These are phyloP conservation scores for Colletotrichum sp. DNA, from an alignment of 2,329 filamentous ascomycete genomes.

Conservation along the genomic window DNA sequence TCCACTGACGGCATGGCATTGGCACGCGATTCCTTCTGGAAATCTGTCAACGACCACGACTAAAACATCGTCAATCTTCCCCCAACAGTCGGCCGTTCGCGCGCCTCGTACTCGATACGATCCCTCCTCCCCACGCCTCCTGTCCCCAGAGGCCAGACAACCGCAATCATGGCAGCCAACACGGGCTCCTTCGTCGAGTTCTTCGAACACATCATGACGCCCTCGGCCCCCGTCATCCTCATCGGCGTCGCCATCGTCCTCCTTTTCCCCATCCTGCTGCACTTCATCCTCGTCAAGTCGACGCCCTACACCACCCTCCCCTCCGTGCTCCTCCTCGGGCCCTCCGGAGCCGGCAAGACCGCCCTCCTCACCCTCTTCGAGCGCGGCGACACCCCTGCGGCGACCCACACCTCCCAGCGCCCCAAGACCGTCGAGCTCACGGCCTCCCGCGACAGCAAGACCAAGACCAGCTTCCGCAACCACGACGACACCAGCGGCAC, in stretches of 20 bases:
- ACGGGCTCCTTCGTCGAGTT: conserved; percentile 45
- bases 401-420: conserved; percentile 62
- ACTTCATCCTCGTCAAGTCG: conserved; percentile 73
- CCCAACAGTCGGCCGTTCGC: conserved; percentile 1
- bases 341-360: conserved; percentile 86
- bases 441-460: conserved; percentile 50
- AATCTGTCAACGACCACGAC: conserved; percentile 21
- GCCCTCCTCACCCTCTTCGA: conserved; percentile 79
- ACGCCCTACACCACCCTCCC: conserved; percentile 72
- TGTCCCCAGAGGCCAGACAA: not conserved
- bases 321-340: conserved; percentile 81
- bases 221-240: conserved; percentile 66
- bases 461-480: conserved; percentile 49
- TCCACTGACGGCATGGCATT: conserved; percentile 3
- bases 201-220: conserved; percentile 61
- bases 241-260: conserved; percentile 75
- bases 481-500: conserved; percentile 41
- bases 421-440: conserved; percentile 60
- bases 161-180: conserved; percentile 20
- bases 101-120: not conserved
- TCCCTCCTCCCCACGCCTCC: not conserved
- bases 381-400: conserved; percentile 48
- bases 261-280: conserved; percentile 77
- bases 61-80: not conserved
- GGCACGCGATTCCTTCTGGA: conserved; percentile 11